Percentiles rank a stretch among this genome's conserved stretches.
Evolutionary conservation across 2,329 filamentous ascomycete species (phyloP).

Genomic region (Neonectria hederae): DNA sequence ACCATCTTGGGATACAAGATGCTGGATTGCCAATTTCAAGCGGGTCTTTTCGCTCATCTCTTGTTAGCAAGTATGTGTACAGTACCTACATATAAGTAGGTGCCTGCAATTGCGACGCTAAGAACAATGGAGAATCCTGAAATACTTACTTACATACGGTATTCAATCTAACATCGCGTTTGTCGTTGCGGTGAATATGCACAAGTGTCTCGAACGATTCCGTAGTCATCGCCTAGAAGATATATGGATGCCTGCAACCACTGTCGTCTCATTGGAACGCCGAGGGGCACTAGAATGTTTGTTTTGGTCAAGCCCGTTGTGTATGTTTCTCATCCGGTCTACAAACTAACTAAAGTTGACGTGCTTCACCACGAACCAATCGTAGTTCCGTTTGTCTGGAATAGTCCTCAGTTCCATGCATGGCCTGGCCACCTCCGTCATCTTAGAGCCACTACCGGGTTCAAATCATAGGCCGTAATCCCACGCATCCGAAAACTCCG

Average conservation of each 20-base stretch:
- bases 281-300: neutral
- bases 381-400: neutral
- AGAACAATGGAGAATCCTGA: neutral
- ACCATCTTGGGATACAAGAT: too few relatives aligned
- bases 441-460: neutral
- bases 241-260: neutral
- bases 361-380: conserved; percentile 21
- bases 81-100: too few relatives aligned
- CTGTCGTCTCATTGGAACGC: neutral
- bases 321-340: neutral
- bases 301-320: neutral
- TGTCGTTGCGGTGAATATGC: neutral
- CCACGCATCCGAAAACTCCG: conserved; percentile 34
- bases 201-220: neutral
- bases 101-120: too few relatives aligned
- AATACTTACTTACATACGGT: too few relatives aligned
- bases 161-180: neutral
- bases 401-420: neutral
- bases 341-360: neutral
- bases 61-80: too few relatives aligned
- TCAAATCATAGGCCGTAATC: conserved; percentile 16
- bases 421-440: neutral
- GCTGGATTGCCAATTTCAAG: too few relatives aligned
- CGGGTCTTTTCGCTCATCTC: too few relatives aligned
- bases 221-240: neutral